Conservation (phyloP, 495 filamentous ascomycete species). For the Bacidia gigantensis region DNA sequence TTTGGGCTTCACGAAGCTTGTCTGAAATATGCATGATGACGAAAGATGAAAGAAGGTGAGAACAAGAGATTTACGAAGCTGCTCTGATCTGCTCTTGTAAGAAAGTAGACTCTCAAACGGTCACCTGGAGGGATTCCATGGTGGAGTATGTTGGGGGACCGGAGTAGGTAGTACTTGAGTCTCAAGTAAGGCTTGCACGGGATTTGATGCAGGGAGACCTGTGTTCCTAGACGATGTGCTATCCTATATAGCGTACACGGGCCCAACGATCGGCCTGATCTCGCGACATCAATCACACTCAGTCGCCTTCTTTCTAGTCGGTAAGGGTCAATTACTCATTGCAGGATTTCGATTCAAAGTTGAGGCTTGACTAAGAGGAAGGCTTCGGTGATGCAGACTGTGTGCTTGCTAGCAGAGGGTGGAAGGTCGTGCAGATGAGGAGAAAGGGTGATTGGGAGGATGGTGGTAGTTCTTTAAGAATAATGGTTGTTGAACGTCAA, state of each 20-base stretch:
- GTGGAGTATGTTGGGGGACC: background rate
- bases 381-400: no score
- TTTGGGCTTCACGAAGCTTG: slow-evolving; percentile 74
- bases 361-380: no score
- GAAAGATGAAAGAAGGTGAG: background rate
- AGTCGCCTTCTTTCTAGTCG: background rate
- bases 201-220: background rate
- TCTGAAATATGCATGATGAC: slow-evolving; percentile 70
- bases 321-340: no score
- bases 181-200: background rate
- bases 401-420: no score
- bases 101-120: no score
- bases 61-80: background rate
- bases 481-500: no score
- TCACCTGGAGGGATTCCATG: background rate
- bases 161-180: background rate
- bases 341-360: no score
- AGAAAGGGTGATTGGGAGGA: no score
- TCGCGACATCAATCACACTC: slow-evolving; percentile 30
- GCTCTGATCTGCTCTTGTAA: no score
- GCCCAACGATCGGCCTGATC: slow-evolving; percentile 32
- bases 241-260: slow-evolving; percentile 32
- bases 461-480: no score
- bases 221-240: background rate
- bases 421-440: no score